Base-by-base conservation (phyloP, 225 moss, liverwort and hornwort genomes). In the Polytrichum commune region DNA sequence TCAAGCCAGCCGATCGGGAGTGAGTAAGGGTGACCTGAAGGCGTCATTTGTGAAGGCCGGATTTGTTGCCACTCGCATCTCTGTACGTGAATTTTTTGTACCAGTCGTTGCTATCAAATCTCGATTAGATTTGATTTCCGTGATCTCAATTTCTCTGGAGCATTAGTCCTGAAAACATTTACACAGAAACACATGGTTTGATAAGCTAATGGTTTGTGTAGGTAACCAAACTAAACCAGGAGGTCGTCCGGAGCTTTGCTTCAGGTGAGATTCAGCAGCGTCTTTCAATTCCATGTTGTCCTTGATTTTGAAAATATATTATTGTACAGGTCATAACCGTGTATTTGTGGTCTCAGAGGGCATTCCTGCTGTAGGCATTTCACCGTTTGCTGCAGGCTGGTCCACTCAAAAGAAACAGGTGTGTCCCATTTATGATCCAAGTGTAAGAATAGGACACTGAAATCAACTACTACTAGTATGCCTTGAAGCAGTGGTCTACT, bases 1-100 rank as follows among this genome's bases (percentile, higher is more conserved):
- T 68, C 97, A 97, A 81, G 97, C 97, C 68, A 94, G 92, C 82
- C 92, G 83, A 82, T 91, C 92, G 24, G 90, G 89, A 72, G 97
- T 92, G 61, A 92, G 90, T 68, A 85, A 77, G 73, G 97, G 94
- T 53, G 84, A 79, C 67, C 60, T 94, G 63, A 84, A 77, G 65
- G 77, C 80, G 56, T 79, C 89, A 16, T 78, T 84, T 72, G 91
- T 97, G 56, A 92, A 90, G 78, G 94, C 94, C 64, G 97, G 94
- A 35, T 97, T 97, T 69, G 92, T 94, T 65, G 97, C 97, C 54
- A 97, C 97, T 35, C 91, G 97, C 53, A 94, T 94, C 65, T 97
- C 97, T 73, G 96, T 93, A 84, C 66, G 88, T 69, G 19, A 56
- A 35, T 53, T 35, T n/a, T 28, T 60, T 27, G 7, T 10, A 57